Evolutionary conservation across 2,329 filamentous ascomycete genomes (phyloP), one percentile per base, ranked within the genome.

Genomic region (Penicillium palitans): DNA sequence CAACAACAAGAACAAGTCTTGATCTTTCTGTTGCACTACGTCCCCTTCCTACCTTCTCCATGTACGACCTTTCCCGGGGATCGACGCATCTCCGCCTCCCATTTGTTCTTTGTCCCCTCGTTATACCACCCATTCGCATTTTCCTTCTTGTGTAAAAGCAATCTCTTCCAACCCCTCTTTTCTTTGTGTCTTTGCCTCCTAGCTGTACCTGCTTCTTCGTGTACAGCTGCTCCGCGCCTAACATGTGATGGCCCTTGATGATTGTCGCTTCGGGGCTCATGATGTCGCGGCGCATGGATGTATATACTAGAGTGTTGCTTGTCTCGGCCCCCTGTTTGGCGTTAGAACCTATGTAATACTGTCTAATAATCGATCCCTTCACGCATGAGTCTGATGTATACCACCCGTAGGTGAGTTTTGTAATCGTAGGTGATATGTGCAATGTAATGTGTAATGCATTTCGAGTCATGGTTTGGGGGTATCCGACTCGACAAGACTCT

Each of bases 321-420:
- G 65, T 47, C 60, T 66, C 54, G 50, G 61, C 54, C 47, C 52
- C 55, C 55, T 46, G 54, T 59, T 69, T 68, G 70, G 68, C 65
- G 64, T 65, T 71, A 69, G 67, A 70, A 68, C 65, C 58, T 66
- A 71, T 70, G 64, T 73, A 72, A 71, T 72, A 72, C 57, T 52
- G 64, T 68, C 66, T 63, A 68, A 63, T 68, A 67, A 61, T 66
- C 55, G 61, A 70, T 63, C 66, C 58, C 60, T 65, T 55, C 24
- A 41, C 9, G 13, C n/a, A 27, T 42, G 12, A 47, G 6, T 25
- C 6, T 39, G 13, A 27, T 42, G 2, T 21, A 48, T 37, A 15
- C 24, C 33, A 8, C 10, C 3, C 2, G 27, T 52, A 52, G 39
- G 24, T 21, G 10, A 42, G 29, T 25, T 1, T 24, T 5, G 29